Evolutionary conservation across 805 yeast species (phyloP).

Genomic region (Clavispora vitiphila): DNA sequence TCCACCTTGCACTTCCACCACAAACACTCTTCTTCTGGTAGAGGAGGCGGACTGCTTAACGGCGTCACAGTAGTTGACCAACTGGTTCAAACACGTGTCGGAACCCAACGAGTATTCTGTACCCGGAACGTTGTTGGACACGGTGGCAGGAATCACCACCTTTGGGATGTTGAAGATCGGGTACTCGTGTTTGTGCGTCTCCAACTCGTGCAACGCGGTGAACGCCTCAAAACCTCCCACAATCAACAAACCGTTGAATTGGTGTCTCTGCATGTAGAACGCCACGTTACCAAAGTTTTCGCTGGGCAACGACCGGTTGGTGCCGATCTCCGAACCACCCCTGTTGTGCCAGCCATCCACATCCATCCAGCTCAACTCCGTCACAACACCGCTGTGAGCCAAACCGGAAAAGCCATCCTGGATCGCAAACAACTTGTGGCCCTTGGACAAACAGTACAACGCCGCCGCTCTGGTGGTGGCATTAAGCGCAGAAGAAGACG

Average conservation of each 20-base stretch:
- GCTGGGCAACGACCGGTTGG: constrained; percentile 66
- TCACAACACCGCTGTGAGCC: constrained; percentile 56
- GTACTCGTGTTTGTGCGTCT: constrained; percentile 67
- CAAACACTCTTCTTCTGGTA: constrained; percentile 88
- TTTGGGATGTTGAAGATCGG: constrained; percentile 94
- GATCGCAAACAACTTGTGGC: constrained; percentile 67
- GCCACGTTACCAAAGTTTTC: constrained; percentile 85
- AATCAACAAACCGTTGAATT: constrained; percentile 82
- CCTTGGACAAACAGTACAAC: constrained; percentile 67
- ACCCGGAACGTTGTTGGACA: constrained; percentile 98
- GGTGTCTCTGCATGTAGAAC: constrained; percentile 82
- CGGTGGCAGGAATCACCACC: constrained; percentile 91
- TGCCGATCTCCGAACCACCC: constrained; percentile 83
- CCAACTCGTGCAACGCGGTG: constrained; percentile 74
- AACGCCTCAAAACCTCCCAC: constrained; percentile 99
- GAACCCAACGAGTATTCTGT: constrained; percentile 93
- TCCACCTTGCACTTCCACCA: constrained; percentile 98
- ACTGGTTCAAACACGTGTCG: constrained; percentile 90
- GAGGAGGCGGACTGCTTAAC: constrained; percentile 94
- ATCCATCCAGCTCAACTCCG: constrained; percentile 59
- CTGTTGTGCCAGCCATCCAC: constrained; percentile 67
- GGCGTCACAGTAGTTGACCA: constrained; percentile 90
- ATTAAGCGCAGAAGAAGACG: constrained; percentile 76
- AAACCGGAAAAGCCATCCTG: constrained; percentile 74
- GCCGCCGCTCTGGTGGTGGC: constrained; percentile 75